These are phyloP conservation scores for Fusarium sp. DNA, from an alignment of 2,329 filamentous ascomycete genomes.

Conservation along the genomic window DNA sequence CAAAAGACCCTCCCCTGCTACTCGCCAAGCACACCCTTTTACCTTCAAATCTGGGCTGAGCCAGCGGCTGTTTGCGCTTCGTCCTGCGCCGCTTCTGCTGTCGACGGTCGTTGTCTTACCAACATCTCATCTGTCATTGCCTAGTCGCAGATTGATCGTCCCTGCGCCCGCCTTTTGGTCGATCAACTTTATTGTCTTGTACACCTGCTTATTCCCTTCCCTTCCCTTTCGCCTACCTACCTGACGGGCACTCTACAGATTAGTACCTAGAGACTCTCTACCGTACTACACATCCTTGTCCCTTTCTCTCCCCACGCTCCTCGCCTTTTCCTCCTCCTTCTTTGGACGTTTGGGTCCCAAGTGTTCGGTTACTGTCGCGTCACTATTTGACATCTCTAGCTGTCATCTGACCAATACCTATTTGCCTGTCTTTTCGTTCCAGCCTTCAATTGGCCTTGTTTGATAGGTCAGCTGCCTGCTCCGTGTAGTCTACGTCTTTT, in stretches of 20 bases:
- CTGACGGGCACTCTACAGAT: too few relatives aligned
- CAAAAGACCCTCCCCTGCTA: constrained; percentile 26
- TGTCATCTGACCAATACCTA: constrained; percentile 40
- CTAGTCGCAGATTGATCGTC: constrained; percentile 30
- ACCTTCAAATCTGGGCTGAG: constrained; percentile 19
- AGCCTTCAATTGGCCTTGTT: constrained; percentile 38
- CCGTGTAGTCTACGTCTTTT: constrained; percentile 26
- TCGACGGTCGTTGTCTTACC: constrained; percentile 33
- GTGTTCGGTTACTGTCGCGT: constrained; percentile 41
- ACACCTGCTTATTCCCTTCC: constrained; percentile 27
- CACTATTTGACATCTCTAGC: constrained; percentile 32
- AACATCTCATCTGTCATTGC: constrained; percentile 34
- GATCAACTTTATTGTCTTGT: constrained; percentile 30
- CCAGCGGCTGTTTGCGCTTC: constrained; percentile 13
- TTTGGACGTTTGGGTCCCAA: constrained; percentile 35
- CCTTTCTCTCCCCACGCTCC: constrained; percentile 8
- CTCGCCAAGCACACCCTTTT: constrained; percentile 38
- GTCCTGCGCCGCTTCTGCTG: constrained; percentile 31
- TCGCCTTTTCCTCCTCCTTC: constrained; percentile 13
- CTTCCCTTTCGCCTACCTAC: constrained; percentile 6
- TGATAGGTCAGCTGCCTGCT: constrained; percentile 42
- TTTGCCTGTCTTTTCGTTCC: constrained; percentile 33
- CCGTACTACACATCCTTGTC: constrained; percentile 10
- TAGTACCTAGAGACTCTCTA: too few relatives aligned
- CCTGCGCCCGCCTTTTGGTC: constrained; percentile 31